phyloP scores from a whole-genome alignment of 1,139 yeast species.

The Scheffersomyces illinoinensis region DNA sequence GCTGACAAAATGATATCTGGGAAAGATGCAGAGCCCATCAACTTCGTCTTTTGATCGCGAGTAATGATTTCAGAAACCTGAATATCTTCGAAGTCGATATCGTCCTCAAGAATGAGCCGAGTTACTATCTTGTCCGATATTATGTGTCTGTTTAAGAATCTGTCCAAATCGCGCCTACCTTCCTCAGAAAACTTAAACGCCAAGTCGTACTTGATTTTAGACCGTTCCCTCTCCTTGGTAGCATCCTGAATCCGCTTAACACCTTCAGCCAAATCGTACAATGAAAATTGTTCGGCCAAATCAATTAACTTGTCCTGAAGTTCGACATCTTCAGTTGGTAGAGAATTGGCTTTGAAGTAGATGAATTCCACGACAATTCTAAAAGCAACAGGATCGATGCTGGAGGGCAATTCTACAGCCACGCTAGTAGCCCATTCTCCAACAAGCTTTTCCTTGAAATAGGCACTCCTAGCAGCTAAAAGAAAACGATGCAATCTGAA shows the following conservation, averaged over 20 bases:
- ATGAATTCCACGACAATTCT: slow-evolving; percentile 48
- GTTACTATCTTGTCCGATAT: slow-evolving; percentile 22
- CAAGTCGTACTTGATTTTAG: slow-evolving; percentile 45
- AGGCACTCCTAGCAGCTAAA: slow-evolving; percentile 37
- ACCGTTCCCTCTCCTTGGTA: slow-evolving; percentile 24
- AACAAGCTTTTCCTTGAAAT: slow-evolving; percentile 23
- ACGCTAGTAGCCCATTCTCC: slow-evolving; percentile 26
- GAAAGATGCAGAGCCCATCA: slow-evolving; percentile 25
- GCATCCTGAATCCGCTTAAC: slow-evolving; percentile 19
- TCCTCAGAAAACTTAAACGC: slow-evolving; percentile 46
- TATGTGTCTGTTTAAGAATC: slow-evolving; percentile 39
- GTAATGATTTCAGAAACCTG: slow-evolving; percentile 19
- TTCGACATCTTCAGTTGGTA: slow-evolving; percentile 24
- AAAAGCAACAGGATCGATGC: slow-evolving; percentile 28
- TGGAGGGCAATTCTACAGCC: slow-evolving; percentile 23
- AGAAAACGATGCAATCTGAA: slow-evolving; percentile 42
- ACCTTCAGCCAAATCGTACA: slow-evolving; percentile 37
- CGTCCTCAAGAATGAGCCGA: slow-evolving; percentile 15
- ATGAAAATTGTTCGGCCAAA: slow-evolving; percentile 34
- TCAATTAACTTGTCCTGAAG: slow-evolving; percentile 22
- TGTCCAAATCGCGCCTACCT: slow-evolving; percentile 47
- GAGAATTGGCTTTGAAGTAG: slow-evolving; percentile 44
- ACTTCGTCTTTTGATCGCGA: slow-evolving; percentile 13
- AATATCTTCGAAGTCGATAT: slow-evolving; percentile 34
- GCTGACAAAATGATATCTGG: slow-evolving; percentile 54